These are phyloP conservation scores for Coniochaeta prunicola DNA, from an alignment of 2,329 filamentous ascomycete genomes.

Conservation along the genomic window DNA sequence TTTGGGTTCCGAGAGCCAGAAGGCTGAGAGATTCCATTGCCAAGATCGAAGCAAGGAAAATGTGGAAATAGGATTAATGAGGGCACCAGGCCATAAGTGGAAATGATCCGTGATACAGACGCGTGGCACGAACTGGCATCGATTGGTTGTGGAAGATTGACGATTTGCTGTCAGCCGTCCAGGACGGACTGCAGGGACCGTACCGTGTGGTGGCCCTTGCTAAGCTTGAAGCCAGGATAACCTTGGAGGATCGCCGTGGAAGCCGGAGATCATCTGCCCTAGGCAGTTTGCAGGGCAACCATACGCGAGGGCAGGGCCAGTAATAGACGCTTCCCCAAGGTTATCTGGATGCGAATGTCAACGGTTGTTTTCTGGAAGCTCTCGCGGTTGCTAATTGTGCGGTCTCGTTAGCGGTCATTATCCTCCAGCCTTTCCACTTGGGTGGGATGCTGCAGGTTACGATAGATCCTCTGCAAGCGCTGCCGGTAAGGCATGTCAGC, in stretches of 20 bases:
- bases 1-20: not conserved
- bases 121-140: not conserved
- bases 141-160: not conserved
- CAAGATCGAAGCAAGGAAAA: not conserved
- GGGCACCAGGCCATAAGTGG: not conserved
- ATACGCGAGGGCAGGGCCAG: not conserved
- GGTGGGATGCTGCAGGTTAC: not conserved
- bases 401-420: not conserved
- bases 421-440: not conserved
- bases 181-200: too few relatives aligned
- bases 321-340: not conserved
- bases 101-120: not conserved
- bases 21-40: not conserved
- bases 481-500: not conserved
- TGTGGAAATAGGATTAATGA: not conserved
- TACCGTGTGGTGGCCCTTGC: not conserved
- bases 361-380: not conserved
- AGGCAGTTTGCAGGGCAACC: not conserved
- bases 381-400: not conserved
- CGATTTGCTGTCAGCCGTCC: not conserved
- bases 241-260: conserved; percentile 2
- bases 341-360: too few relatives aligned
- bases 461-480: not conserved
- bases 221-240: not conserved
- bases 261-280: conserved; percentile 2